Evolutionary conservation across 2,329 filamentous ascomycete species (phyloP).

Genomic region (Calonectria pseudoturangicola): DNA sequence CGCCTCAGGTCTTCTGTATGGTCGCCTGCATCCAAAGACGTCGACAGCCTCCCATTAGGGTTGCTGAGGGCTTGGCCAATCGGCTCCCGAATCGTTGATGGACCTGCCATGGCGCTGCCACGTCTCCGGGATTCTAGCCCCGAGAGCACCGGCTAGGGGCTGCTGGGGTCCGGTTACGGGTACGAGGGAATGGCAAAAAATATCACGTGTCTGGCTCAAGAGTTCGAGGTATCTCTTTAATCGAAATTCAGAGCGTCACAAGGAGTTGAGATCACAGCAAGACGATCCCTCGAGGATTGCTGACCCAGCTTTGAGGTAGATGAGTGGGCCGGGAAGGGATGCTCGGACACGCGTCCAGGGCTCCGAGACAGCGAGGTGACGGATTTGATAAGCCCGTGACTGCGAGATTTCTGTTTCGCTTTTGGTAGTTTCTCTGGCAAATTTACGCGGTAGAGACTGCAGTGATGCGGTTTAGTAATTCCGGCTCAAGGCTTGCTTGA

Average conservation of each 20-base stretch:
- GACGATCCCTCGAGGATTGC: background rate
- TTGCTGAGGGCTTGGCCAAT: constrained; percentile 51
- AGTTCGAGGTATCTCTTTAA: background rate
- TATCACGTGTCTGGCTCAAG: background rate
- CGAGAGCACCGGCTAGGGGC: background rate
- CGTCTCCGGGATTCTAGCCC: background rate
- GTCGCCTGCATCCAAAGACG: constrained; percentile 53
- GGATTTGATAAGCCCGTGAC: constrained; percentile 4
- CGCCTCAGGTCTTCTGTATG: constrained; percentile 53
- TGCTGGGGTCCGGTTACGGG: constrained; percentile 12
- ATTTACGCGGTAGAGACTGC: background rate
- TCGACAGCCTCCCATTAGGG: constrained; percentile 54
- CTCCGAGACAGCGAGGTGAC: constrained; percentile 17
- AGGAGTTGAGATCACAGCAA: background rate
- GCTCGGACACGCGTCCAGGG: constrained; percentile 29
- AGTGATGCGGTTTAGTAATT: constrained; percentile 2
- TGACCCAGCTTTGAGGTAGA: background rate
- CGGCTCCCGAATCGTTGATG: constrained; percentile 44
- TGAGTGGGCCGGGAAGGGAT: constrained; percentile 17
- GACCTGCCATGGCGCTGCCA: constrained; percentile 29
- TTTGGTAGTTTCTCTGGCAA: background rate
- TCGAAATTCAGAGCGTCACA: constrained; percentile 6
- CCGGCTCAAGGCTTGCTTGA: background rate
- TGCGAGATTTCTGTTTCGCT: background rate
- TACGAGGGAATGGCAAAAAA: background rate